A percentile compares a stretch with the other conserved stretches of the same genome.
Conservation (phyloP, 768 basidiomycete genomes). For the Galerina marginata region DNA sequence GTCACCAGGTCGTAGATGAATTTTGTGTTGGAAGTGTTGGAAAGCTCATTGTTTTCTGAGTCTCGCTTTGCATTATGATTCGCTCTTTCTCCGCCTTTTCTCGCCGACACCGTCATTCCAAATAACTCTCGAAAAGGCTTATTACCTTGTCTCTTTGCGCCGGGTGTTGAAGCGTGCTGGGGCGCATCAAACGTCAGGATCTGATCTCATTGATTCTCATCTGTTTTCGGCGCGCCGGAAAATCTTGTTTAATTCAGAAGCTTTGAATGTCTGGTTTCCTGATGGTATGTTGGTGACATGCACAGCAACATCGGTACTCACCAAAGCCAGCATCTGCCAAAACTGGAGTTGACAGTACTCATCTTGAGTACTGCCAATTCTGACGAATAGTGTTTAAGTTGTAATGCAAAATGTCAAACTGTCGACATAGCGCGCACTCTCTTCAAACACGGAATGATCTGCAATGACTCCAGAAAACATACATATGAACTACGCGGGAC, state of each 20-base stretch:
- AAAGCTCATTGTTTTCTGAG: conserved; percentile 7
- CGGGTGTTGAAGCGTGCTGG: conserved; percentile 7
- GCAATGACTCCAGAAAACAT: neutral
- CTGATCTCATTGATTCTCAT: conserved; percentile 13
- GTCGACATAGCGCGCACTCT: neutral
- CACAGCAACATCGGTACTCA: conserved; percentile 21
- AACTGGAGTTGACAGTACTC: neutral
- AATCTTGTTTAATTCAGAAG: conserved; percentile 3
- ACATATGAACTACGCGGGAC: no score
- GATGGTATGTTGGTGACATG: conserved; percentile 19
- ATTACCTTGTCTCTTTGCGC: conserved; percentile 1
- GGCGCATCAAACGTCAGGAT: conserved; percentile 22
- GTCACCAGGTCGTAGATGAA: neutral
- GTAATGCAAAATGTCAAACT: neutral
- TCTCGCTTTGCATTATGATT: conserved; percentile 1
- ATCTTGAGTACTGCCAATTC: neutral
- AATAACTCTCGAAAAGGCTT: conserved; percentile 7
- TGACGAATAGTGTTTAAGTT: neutral
- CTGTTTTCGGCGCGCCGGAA: conserved; percentile 14
- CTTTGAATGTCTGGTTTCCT: conserved; percentile 3
- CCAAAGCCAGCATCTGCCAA: conserved; percentile 3
- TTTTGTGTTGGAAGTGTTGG: neutral
- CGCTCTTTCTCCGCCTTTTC: conserved; percentile 1
- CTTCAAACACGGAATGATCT: neutral
- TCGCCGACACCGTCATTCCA: conserved; percentile 5